Evolutionary conservation across 1,139 yeast genomes (phyloP), one percentile per base, ranked within the genome.

Genomic region (Geotrichum europaeum): DNA sequence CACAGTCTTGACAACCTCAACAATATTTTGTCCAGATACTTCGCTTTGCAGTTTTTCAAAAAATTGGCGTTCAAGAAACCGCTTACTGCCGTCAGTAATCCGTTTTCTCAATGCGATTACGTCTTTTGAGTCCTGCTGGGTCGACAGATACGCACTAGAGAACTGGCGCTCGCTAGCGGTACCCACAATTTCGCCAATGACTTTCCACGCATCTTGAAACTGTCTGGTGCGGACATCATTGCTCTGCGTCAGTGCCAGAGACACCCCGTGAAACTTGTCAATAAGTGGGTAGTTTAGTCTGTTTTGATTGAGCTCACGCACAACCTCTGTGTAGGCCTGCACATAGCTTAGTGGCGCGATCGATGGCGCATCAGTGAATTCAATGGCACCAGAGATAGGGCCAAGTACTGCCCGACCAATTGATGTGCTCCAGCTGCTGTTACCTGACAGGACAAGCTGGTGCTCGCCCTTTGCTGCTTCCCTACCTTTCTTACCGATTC

Each of bases 11-110:
- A 89, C 82, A 69, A 88, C 90, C 72, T 86, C 87, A 57, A 83
- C 83, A 57, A 80, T 83, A 36, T 83, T 81, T 65, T 83, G 77
- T 64, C 85, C 85, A 49, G 82, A 79, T 70, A 89, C 90, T 56
- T 89, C 80, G 53, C 82, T 84, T 67, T 89, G 91, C 65, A 91
- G 81, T 70, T 86, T 84, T 55, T 82, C 86, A 69, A 82, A 83
- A 72, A 90, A 92, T 73, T 94, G 97, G 12, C 75, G 72, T 70
- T 94, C 96, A 66, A 94, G 78, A 68, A 82, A 86, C 9, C 72
- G 66, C 67, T 81, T 83, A 30, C 95, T 83, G 62, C 83, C 86
- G 12, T 74, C 70, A 7, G 84, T 81, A 53, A 89, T 80, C 61
- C 77, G 75, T 60, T 78, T 79, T 62, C 83, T 79, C 64, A 85